Percentiles rank a stretch among this genome's conserved stretches.
These are phyloP conservation scores for Torulaspora globosa DNA, from an alignment of 1,139 yeast genomes.

Conservation along the genomic window DNA sequence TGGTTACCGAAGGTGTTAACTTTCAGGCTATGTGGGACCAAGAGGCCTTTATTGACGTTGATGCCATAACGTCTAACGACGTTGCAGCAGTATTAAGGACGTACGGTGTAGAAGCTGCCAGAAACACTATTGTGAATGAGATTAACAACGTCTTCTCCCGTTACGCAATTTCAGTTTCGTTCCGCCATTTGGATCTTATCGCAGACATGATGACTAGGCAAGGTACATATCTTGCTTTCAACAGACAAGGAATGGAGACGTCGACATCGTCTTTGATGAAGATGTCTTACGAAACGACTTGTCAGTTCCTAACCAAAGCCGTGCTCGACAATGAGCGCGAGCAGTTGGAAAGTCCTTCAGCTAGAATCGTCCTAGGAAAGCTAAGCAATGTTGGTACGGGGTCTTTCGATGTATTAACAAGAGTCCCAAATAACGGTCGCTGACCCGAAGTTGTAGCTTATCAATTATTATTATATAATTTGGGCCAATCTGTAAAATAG, in stretches of 20 bases:
- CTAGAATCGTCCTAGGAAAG: conserved; percentile 92
- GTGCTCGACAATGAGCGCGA: conserved; percentile 91
- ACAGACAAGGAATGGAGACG: conserved; percentile 96
- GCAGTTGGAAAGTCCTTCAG: conserved; percentile 85
- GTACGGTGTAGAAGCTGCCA: conserved; percentile 98
- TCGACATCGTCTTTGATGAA: conserved; percentile 95
- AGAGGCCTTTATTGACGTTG: conserved; percentile 84
- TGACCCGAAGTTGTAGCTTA: background rate
- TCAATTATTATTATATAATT: background rate
- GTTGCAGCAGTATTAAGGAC: conserved; percentile 84
- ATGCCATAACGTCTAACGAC: conserved; percentile 86
- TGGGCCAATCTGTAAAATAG: background rate
- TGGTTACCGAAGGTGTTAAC: conserved; percentile 97
- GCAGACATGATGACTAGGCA: conserved; percentile 99
- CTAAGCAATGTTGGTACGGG: conserved; percentile 94
- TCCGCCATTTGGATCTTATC: conserved; percentile 91
- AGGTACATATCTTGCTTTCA: conserved; percentile 93
- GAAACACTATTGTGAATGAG: conserved; percentile 95
- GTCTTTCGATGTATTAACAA: conserved; percentile 79
- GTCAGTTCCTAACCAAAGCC: conserved; percentile 94
- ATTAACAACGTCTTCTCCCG: conserved; percentile 94
- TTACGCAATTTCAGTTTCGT: conserved; percentile 89
- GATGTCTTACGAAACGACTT: conserved; percentile 98
- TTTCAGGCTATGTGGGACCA: conserved; percentile 98
- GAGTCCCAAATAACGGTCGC: conserved; percentile 43